Conservation (phyloP, 169 alveolate genomes). For the Nephromyces sp. region DNA sequence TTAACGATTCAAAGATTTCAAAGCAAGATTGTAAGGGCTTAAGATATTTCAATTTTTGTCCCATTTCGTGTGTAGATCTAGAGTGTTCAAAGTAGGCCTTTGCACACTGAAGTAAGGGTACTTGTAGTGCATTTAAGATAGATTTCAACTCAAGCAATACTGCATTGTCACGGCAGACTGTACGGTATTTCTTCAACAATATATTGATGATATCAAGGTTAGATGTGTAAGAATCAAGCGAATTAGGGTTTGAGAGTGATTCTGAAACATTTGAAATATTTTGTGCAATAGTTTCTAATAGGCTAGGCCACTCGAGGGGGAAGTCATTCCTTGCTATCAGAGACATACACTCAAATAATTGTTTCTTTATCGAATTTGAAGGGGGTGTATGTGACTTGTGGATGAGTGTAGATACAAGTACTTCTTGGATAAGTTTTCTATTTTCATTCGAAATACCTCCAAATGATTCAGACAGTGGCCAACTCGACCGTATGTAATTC, state of each 20-base stretch:
- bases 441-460: conserved; percentile 10
- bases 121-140: conserved; percentile 2
- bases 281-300: conserved; percentile 3
- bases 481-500: conserved; percentile 9
- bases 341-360: conserved; percentile 8
- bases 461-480: conserved; percentile 5
- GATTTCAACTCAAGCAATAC: conserved; percentile 13
- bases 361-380: conserved; percentile 5
- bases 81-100: neutral
- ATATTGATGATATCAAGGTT: conserved; percentile 8
- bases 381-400: neutral
- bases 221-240: neutral
- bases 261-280: neutral
- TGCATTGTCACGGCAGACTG: conserved; percentile 2
- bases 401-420: conserved; percentile 3
- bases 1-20: conserved; percentile 11
- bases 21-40: neutral
- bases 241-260: neutral
- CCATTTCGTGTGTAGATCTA: neutral
- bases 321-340: conserved; percentile 17
- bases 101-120: conserved; percentile 6
- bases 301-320: conserved; percentile 21
- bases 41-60: neutral
- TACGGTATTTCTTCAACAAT: conserved; percentile 13
- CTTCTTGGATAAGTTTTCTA: conserved; percentile 9